Conservation (phyloP, 2,329 filamentous ascomycete species). For the Microcyclospora pomicola region DNA sequence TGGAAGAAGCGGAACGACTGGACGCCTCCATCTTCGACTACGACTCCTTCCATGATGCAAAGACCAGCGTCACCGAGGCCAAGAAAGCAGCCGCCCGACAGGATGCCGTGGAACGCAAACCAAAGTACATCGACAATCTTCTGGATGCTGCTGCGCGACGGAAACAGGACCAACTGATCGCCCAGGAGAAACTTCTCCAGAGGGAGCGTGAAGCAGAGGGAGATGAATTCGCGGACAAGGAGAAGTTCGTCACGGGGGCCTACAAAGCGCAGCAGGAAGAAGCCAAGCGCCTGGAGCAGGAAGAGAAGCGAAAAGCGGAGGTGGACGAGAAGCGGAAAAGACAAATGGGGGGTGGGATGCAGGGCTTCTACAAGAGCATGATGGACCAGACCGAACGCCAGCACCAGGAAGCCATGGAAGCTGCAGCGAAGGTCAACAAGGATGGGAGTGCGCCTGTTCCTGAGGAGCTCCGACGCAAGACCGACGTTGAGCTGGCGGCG, state of each 20-base stretch:
- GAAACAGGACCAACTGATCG: slow-evolving; percentile 64
- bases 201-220: slow-evolving; percentile 67
- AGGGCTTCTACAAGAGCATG: slow-evolving; percentile 62
- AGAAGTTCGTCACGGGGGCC: slow-evolving; percentile 72
- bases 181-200: slow-evolving; percentile 67
- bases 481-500: slow-evolving; percentile 48
- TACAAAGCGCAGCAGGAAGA: slow-evolving; percentile 74
- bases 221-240: slow-evolving; percentile 68
- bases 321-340: slow-evolving; percentile 52
- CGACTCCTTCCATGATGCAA: slow-evolving; percentile 65
- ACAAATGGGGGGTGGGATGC: slow-evolving; percentile 46
- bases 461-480: slow-evolving; percentile 11
- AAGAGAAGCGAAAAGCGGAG: slow-evolving; percentile 54
- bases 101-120: slow-evolving; percentile 46
- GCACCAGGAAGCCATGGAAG: slow-evolving; percentile 56
- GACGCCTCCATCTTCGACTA: slow-evolving; percentile 76
- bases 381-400: slow-evolving; percentile 56
- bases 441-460: slow-evolving; percentile 14
- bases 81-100: slow-evolving; percentile 40
- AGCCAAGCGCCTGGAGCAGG: slow-evolving; percentile 53
- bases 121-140: slow-evolving; percentile 67
- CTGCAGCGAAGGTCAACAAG: slow-evolving; percentile 37
- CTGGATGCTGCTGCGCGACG: slow-evolving; percentile 60
- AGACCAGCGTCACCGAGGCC: slow-evolving; percentile 45
- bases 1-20: slow-evolving; percentile 49